Conservation (phyloP, 148 eudicot genomes). For the Chenopodium quinoa region DNA sequence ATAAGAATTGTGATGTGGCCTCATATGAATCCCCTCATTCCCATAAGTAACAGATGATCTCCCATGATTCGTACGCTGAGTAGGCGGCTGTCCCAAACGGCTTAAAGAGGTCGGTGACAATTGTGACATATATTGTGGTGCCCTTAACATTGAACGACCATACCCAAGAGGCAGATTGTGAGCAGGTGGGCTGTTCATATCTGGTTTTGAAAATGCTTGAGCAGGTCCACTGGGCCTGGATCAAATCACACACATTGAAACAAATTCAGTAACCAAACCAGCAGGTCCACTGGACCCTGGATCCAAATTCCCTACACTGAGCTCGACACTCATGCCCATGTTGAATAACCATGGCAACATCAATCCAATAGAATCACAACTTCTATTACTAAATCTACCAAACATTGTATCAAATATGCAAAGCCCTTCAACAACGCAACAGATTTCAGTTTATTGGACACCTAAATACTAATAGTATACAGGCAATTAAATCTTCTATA, state of each 20-base stretch:
- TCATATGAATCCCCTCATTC: conserved; percentile 55
- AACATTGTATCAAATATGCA: not conserved
- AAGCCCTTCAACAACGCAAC: not conserved
- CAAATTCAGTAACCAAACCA: not conserved
- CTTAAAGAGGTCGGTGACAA: conserved; percentile 60
- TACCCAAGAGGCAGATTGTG: conserved; percentile 46
- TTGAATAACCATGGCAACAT: not conserved
- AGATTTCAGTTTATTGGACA: not conserved
- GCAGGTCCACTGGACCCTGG: not conserved
- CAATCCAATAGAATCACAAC: not conserved
- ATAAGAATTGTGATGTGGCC: conserved; percentile 40
- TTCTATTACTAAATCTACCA: not conserved
- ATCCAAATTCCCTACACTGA: not conserved
- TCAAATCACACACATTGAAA: conserved; percentile 22
- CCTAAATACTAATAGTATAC: not conserved
- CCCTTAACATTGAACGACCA: conserved; percentile 49
- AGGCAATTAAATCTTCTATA: not conserved
- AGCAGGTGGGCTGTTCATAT: conserved; percentile 48
- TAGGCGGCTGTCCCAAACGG: conserved; percentile 69
- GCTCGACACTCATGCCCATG: not conserved
- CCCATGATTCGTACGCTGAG: conserved; percentile 58
- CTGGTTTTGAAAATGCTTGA: conserved; percentile 52
- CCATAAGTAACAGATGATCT: conserved; percentile 43
- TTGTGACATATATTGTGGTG: conserved; percentile 50
- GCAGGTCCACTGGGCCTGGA: conserved; percentile 62